phyloP scores from a whole-genome alignment of 1,139 yeast genomes.

The Suhomyces wounanorum region DNA sequence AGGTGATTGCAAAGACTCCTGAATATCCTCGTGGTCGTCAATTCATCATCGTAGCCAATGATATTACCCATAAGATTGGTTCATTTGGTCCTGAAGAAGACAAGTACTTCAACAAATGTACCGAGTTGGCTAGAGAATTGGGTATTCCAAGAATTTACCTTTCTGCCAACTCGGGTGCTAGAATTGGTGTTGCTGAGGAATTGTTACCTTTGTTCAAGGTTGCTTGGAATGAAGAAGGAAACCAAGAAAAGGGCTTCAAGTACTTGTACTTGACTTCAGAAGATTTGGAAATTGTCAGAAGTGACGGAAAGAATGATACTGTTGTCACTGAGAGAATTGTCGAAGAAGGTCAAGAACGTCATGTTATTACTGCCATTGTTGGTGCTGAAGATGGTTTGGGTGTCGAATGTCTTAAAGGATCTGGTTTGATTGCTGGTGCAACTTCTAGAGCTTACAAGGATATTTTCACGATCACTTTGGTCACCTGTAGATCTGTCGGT shows the following conservation, averaged over 20 bases:
- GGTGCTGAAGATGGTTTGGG: conserved; percentile 97
- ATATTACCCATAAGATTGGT: conserved; percentile 96
- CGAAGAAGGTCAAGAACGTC: conserved; percentile 81
- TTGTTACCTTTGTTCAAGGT: conserved; percentile 85
- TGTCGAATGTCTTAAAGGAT: conserved; percentile 96
- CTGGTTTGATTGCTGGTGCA: conserved; percentile 98
- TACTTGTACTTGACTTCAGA: conserved; percentile 81
- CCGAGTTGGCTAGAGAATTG: conserved; percentile 83
- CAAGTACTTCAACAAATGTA: conserved; percentile 84
- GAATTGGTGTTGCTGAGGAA: conserved; percentile 98
- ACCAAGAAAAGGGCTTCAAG: conserved; percentile 84
- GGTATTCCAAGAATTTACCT: conserved; percentile 95
- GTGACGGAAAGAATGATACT: conserved; percentile 57
- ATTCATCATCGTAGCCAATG: conserved; percentile 90
- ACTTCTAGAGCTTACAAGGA: conserved; percentile 97
- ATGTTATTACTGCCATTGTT: conserved; percentile 78
- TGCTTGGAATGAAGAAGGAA: conserved; percentile 81
- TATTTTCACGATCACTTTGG: conserved; percentile 92
- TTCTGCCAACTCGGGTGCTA: conserved; percentile 98
- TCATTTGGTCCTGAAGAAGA: conserved; percentile 99
- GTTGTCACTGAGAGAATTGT: conserved; percentile 80
- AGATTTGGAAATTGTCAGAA: conserved; percentile 60
- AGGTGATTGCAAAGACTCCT: conserved; percentile 87
- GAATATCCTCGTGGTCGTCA: conserved; percentile 97
- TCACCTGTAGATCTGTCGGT: conserved; percentile 98